Base-by-base conservation (phyloP, 1,284 basidiomycete genomes). In the Leccinum huronense region DNA sequence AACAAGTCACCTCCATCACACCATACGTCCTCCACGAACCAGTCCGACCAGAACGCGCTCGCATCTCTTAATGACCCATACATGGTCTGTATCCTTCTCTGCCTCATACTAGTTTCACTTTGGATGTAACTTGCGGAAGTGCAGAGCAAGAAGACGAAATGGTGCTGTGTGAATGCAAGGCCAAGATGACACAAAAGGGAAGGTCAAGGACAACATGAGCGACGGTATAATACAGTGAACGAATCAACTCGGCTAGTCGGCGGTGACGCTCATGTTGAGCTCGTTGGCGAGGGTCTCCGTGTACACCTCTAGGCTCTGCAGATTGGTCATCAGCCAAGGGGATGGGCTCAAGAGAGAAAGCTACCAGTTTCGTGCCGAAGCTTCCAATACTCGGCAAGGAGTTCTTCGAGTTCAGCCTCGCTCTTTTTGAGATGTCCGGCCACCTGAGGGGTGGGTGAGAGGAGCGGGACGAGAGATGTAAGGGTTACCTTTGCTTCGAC, bases 301-400 rank as follows among this genome's bases (percentile, higher is more conserved):
- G 69, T 91, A 92, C 1, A 91, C 83, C 73, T 91, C 45, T 42
- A 3, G 16, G 8, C 73, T 90, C 40, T 48, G 45, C 10, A 48
- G 56, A 59, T 16, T 55, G 34, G 59, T 10, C 8, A 14, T 73
- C 40, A 66, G 59, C 57, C 2, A 45, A 55, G 33, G 42, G 16
- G 59, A 16, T 65, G 48, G 19, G 57, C 34, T 68, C 54, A 65
- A 63, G 58, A 40, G 51, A 60, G 30, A 38, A 31, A 30, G 40
- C 5, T 73, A 91, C 93, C 90, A 67, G 91, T 89, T 72, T 89
- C 86, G 71, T 90, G 87, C 59, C 92, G 81, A 65, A 94, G 80
- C 63, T 84, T 86, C 88, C 89, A 93, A 72, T 94, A 94, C 72
- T 92, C 90, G 16, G 84, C 78, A 53, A 94, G 78, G n/a, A 95